Evolutionary conservation across 2,329 filamentous ascomycete species (phyloP).

Genomic region (Leptographium galeiforme): DNA sequence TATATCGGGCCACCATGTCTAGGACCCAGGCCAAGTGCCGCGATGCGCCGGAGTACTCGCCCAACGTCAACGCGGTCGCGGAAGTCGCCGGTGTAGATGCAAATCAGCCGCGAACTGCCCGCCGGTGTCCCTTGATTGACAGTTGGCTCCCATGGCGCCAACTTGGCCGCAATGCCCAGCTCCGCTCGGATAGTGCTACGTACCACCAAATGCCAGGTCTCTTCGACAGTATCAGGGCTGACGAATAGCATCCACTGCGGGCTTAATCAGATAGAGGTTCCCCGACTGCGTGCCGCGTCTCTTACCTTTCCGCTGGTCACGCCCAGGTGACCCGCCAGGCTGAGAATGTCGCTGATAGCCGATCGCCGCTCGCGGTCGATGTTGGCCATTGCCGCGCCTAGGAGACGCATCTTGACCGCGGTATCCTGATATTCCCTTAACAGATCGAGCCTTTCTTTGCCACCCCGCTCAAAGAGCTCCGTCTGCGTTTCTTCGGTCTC

Average conservation of each 20-base stretch:
- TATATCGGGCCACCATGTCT: constrained; percentile 42
- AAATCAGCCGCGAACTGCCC: constrained; percentile 46
- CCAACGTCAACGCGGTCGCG: constrained; percentile 53
- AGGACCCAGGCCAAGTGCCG: constrained; percentile 46
- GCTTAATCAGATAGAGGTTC: constrained; percentile 5
- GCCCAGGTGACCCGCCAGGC: constrained; percentile 43
- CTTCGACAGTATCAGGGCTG: constrained; percentile 37
- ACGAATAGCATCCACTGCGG: constrained; percentile 64
- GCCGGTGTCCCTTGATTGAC: constrained; percentile 26
- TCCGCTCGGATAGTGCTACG: constrained; percentile 53
- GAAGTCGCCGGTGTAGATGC: constrained; percentile 69
- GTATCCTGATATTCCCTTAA: constrained; percentile 33
- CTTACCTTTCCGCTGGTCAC: constrained; percentile 54
- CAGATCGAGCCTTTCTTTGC: constrained; percentile 34
- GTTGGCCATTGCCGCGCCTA: constrained; percentile 26
- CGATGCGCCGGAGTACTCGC: constrained; percentile 50
- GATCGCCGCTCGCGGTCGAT: constrained; percentile 36
- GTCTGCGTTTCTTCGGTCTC: constrained; percentile 32
- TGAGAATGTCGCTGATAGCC: constrained; percentile 41
- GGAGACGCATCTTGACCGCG: constrained; percentile 25
- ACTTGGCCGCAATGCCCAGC: constrained; percentile 62
- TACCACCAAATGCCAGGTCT: constrained; percentile 53
- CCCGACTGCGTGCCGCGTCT: too few relatives aligned
- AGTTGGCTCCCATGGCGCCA: constrained; percentile 39
- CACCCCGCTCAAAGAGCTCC: constrained; percentile 36